These are phyloP conservation scores for Thymus quinquecostatus DNA, from an alignment of 257 asterid species.

Conservation along the genomic window DNA sequence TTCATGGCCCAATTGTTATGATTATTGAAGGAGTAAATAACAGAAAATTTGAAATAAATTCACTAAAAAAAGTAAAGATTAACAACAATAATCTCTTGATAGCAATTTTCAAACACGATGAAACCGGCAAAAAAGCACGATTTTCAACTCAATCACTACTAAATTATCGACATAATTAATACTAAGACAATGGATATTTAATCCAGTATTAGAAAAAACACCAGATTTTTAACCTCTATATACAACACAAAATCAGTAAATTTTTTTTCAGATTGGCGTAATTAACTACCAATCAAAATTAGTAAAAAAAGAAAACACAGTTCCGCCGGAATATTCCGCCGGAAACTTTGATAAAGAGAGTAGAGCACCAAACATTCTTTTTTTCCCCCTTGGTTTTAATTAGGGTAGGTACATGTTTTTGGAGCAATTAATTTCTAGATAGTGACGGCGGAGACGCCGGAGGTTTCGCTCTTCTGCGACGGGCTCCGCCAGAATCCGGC, in stretches of 20 bases:
- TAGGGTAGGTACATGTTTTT: background rate
- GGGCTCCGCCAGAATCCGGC: conserved; percentile 86
- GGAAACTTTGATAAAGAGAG: background rate
- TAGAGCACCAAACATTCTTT: background rate
- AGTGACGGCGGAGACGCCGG: conserved; percentile 24
- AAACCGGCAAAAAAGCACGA: background rate
- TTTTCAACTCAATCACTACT: background rate
- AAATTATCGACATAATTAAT: background rate
- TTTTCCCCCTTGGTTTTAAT: background rate
- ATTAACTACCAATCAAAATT: background rate
- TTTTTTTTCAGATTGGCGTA: background rate
- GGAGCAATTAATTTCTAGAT: background rate
- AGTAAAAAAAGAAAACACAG: background rate
- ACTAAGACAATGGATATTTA: background rate
- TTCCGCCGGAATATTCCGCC: background rate
- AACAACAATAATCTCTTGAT: too few species aligned
- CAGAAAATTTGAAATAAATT: too few species aligned
- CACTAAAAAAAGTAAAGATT: too few species aligned
- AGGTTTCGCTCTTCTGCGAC: conserved; percentile 53
- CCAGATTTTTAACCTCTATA: background rate
- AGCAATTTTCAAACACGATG: too few species aligned
- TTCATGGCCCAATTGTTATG: too few species aligned
- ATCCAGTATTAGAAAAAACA: background rate
- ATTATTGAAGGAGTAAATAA: too few species aligned
- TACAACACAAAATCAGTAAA: background rate